Conservation (phyloP, 441 rosid species). For the Croton laevigatus region DNA sequence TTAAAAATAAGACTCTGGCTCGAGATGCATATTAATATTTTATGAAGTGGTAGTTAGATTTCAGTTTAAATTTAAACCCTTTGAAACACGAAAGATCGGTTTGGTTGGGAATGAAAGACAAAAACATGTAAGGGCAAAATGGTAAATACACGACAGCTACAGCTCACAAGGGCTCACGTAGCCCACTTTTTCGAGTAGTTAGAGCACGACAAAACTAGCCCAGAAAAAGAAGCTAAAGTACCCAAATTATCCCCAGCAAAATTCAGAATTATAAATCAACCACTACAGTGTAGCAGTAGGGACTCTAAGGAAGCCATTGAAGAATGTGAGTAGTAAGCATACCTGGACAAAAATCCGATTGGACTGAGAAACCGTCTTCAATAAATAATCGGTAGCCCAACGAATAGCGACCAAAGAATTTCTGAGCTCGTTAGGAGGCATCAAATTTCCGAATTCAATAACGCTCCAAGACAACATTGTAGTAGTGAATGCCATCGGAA, state of each 20-base stretch:
- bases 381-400: conserved; percentile 77
- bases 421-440: conserved; percentile 65
- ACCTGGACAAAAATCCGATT: conserved; percentile 94
- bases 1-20: no score
- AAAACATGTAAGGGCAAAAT: neutral
- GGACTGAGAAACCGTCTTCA: conserved; percentile 81
- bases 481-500: conserved; percentile 89
- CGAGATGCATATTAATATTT: neutral
- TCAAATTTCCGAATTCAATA: conserved; percentile 71
- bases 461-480: conserved; percentile 89
- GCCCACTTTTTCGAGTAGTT: conserved; percentile 7
- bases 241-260: conserved; percentile 23
- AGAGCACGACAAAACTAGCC: neutral
- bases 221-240: neutral
- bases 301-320: no score
- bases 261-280: neutral
- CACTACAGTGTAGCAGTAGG: neutral
- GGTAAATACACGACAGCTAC: neutral
- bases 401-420: conserved; percentile 64
- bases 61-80: no score
- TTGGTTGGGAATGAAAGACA: neutral
- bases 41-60: neutral
- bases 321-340: neutral
- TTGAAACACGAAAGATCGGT: no score
- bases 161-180: neutral